Percentiles rank a stretch among this genome's conserved stretches.
phyloP scores from a whole-genome alignment of 1,139 yeast genomes.

The Yamadazyma dushanensis region DNA sequence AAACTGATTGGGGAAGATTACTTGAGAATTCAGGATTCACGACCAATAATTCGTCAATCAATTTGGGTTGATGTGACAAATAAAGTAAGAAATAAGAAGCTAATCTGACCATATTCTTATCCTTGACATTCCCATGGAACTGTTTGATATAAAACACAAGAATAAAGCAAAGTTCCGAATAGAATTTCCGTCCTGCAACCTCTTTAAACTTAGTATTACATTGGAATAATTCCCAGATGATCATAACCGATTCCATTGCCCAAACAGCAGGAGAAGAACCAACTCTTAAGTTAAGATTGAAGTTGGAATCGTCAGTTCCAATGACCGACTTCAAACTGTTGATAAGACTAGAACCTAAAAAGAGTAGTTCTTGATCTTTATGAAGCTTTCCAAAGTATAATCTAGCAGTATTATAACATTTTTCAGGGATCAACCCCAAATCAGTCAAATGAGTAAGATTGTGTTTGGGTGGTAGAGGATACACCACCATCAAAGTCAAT shows the following conservation, averaged over 20 bases:
- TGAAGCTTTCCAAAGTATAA: conserved; percentile 52
- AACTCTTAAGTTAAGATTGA: conserved; percentile 6
- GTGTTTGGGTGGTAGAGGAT: conserved; percentile 54
- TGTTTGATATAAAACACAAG: conserved; percentile 59
- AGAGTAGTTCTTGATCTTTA: conserved; percentile 53
- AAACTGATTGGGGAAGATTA: conserved; percentile 47
- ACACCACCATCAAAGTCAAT: conserved; percentile 59
- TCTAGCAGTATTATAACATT: conserved; percentile 50
- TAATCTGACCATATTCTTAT: conserved; percentile 54
- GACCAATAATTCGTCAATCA: conserved; percentile 35
- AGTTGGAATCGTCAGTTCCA: conserved; percentile 15
- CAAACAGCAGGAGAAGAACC: conserved; percentile 42
- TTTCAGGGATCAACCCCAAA: conserved; percentile 34
- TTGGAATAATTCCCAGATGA: conserved; percentile 77
- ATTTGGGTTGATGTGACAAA: conserved; percentile 51
- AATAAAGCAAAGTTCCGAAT: conserved; percentile 54
- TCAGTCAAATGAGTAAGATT: conserved; percentile 40
- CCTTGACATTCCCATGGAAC: conserved; percentile 28
- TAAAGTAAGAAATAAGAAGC: conserved; percentile 61
- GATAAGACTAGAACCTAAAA: conserved; percentile 47
- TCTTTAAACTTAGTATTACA: conserved; percentile 59
- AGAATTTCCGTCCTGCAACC: conserved; percentile 47
- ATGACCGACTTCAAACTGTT: conserved; percentile 47
- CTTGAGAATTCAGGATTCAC: conserved; percentile 42
- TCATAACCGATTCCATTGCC: conserved; percentile 55